phyloP scores from a whole-genome alignment of 768 basidiomycete species.

The Pulveroboletus ravenelii region DNA sequence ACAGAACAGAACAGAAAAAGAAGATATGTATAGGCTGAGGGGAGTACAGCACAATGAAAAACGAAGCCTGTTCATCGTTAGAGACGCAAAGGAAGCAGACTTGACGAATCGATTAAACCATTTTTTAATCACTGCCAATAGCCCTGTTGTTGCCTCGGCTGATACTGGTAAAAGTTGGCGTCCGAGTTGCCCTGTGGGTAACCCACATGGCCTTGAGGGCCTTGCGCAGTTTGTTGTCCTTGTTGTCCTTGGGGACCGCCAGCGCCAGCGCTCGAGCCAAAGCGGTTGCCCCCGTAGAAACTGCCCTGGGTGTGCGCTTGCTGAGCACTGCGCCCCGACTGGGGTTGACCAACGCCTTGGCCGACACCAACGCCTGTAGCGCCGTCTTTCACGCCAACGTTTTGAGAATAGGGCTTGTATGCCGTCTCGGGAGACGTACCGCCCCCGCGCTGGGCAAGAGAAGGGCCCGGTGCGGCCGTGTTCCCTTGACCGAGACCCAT shows the following conservation, averaged over 20 bases:
- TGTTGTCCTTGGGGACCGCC: slow-evolving; percentile 49
- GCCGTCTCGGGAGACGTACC: slow-evolving; percentile 65
- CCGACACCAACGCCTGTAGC: slow-evolving; percentile 41
- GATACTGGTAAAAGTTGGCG: slow-evolving; percentile 68
- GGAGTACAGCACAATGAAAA: slow-evolving; percentile 2
- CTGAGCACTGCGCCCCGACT: slow-evolving; percentile 42
- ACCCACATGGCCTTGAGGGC: slow-evolving; percentile 40
- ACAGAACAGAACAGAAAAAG: slow-evolving; percentile 3
- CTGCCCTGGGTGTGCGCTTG: slow-evolving; percentile 40
- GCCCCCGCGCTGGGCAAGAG: slow-evolving; percentile 38
- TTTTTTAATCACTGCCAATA: slow-evolving; percentile 40
- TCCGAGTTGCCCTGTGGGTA: slow-evolving; percentile 56
- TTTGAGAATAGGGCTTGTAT: slow-evolving; percentile 67
- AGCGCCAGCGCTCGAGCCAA: slow-evolving; percentile 39
- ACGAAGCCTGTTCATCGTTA: slow-evolving; percentile 5
- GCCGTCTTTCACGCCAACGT: slow-evolving; percentile 55
- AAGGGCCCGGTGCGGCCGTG: slow-evolving; percentile 42
- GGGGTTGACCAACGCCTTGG: slow-evolving; percentile 31
- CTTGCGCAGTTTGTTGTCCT: slow-evolving; percentile 32
- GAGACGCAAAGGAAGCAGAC: background rate
- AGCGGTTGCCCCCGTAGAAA: slow-evolving; percentile 44
- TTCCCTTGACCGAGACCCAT: slow-evolving; percentile 55
- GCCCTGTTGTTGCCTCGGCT: slow-evolving; percentile 60
- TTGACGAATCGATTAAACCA: slow-evolving; percentile 8
- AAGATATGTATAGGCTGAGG: slow-evolving; percentile 6